A percentile compares a stretch with the other conserved stretches of the same genome.
Evolutionary conservation across 2,329 filamentous ascomycete species (phyloP).

Genomic region (Diaporthe vexans): DNA sequence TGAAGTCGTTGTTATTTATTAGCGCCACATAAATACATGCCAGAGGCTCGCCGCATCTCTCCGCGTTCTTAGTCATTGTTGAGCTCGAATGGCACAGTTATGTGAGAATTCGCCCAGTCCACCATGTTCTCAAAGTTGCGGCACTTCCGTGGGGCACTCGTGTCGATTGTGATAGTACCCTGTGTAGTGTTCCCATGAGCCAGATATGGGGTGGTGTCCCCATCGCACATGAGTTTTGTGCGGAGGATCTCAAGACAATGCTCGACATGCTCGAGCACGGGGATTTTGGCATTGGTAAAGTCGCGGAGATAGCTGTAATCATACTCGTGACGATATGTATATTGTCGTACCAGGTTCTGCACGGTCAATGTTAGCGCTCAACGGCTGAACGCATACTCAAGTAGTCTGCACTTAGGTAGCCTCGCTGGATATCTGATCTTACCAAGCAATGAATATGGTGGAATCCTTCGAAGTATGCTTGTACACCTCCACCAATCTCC

Average conservation of each 20-base stretch:
- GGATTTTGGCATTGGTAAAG: neutral
- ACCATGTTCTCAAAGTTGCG: neutral
- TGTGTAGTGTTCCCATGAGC: neutral
- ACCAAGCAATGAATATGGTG: neutral
- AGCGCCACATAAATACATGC: neutral
- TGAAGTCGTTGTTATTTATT: neutral
- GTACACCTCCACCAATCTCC: neutral
- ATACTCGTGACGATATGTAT: neutral
- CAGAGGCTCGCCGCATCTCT: neutral
- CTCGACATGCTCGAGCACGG: neutral
- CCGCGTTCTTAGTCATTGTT: neutral
- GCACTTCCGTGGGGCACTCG: neutral
- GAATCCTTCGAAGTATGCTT: neutral
- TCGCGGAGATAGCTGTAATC: neutral
- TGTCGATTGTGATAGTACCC: neutral
- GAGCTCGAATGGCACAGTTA: neutral
- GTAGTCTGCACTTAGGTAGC: neutral
- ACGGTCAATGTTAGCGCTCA: neutral
- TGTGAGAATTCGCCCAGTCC: neutral
- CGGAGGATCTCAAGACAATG: neutral
- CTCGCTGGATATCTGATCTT: neutral
- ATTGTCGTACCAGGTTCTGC: neutral
- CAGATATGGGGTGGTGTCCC: neutral
- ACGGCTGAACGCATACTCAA: neutral
- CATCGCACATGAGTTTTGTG: neutral